Conservation (phyloP, 140 eudicot species). For the Stevia rebaudiana region DNA sequence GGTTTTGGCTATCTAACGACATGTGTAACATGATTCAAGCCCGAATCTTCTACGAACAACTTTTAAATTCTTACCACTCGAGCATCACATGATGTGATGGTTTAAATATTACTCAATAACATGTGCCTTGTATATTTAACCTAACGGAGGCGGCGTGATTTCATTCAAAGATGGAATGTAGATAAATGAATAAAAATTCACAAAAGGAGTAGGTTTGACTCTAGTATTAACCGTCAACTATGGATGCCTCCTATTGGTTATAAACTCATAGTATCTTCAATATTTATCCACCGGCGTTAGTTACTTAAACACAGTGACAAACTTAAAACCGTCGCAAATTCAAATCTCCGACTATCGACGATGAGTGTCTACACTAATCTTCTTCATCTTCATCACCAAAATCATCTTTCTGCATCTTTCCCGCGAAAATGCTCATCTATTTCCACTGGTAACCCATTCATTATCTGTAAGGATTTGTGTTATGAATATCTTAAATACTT, state of each 20-base stretch:
- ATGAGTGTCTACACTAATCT: slow-evolving; percentile 19
- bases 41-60: too few species aligned
- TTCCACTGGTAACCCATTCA: slow-evolving; percentile 6
- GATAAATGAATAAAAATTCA: neutral
- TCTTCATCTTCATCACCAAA: slow-evolving; percentile 20
- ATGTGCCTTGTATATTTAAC: neutral
- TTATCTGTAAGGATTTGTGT: neutral
- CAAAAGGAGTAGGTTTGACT: slow-evolving; percentile 1
- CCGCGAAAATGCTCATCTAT: slow-evolving; percentile 19
- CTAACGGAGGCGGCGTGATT: neutral
- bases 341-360: neutral
- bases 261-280: neutral
- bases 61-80: too few species aligned
- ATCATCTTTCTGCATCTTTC: neutral
- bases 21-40: too few species aligned
- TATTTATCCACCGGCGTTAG: neutral
- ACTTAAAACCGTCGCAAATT: neutral
- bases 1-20: too few species aligned
- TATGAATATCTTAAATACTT: neutral
- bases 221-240: neutral
- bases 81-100: too few species aligned
- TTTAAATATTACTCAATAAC: too few species aligned
- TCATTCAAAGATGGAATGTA: neutral
- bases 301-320: neutral
- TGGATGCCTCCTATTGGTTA: neutral